A percentile compares a stretch with the other conserved stretches of the same genome.
phyloP scores from a whole-genome alignment of 352 stramenopile genomes.

The Pythium scleroteichum region DNA sequence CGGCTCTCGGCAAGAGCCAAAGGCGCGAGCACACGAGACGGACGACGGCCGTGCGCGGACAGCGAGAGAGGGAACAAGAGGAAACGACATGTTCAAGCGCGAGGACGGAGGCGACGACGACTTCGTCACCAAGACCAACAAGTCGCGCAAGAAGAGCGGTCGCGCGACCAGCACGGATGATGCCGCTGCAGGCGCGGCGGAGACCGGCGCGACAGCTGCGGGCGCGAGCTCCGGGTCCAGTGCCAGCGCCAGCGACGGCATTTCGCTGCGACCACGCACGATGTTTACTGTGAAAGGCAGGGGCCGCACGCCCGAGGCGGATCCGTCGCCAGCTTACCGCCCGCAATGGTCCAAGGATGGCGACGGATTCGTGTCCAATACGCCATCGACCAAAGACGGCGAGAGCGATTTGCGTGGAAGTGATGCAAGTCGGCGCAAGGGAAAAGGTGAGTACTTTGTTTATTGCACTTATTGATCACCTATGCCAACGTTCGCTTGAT shows the following conservation, averaged over 20 bases:
- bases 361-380: slow-evolving; percentile 75
- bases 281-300: slow-evolving; percentile 90
- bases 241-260: slow-evolving; percentile 31
- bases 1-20: neutral
- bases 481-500: neutral
- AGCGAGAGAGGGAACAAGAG: neutral
- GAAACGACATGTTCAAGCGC: slow-evolving; percentile 27
- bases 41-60: neutral
- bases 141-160: slow-evolving; percentile 65
- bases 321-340: slow-evolving; percentile 62
- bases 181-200: slow-evolving; percentile 12
- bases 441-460: slow-evolving; percentile 51
- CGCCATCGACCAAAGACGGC: slow-evolving; percentile 31
- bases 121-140: slow-evolving; percentile 78
- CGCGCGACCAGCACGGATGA: slow-evolving; percentile 13
- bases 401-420: slow-evolving; percentile 29
- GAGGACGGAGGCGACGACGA: slow-evolving; percentile 53
- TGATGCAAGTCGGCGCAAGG: slow-evolving; percentile 55
- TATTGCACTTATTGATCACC: neutral
- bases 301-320: slow-evolving; percentile 60
- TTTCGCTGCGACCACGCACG: slow-evolving; percentile 80
- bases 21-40: slow-evolving; percentile 1
- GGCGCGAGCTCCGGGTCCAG: neutral
- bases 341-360: slow-evolving; percentile 87
- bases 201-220: slow-evolving; percentile 1